These are phyloP conservation scores for Fusarium sublunatum DNA, from an alignment of 2,329 filamentous ascomycete species.

Conservation along the genomic window DNA sequence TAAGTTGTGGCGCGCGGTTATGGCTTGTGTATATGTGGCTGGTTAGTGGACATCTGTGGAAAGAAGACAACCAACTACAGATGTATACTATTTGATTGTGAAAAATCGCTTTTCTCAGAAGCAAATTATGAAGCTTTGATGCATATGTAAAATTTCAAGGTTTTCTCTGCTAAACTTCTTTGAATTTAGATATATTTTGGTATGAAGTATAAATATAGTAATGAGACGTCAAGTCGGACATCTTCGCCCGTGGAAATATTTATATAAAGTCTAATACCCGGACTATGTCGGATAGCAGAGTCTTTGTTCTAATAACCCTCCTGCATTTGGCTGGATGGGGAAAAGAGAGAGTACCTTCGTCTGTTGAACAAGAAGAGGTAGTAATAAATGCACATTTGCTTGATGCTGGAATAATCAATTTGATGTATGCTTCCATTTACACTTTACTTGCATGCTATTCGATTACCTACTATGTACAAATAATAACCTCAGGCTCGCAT, in stretches of 20 bases:
- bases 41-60: too few relatives aligned
- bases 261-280: not conserved
- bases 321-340: not conserved
- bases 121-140: too few relatives aligned
- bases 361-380: not conserved
- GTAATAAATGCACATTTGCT: not conserved
- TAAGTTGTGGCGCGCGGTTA: slow-evolving; percentile 3
- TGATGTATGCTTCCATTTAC: not conserved
- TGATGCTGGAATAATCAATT: not conserved
- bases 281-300: slow-evolving; percentile 1
- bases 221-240: too few relatives aligned
- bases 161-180: too few relatives aligned
- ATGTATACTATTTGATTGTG: too few relatives aligned
- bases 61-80: too few relatives aligned
- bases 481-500: not conserved
- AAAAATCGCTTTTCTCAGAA: too few relatives aligned
- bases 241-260: too few relatives aligned
- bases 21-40: slow-evolving; percentile 8
- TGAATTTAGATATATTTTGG: too few relatives aligned
- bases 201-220: too few relatives aligned
- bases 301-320: not conserved
- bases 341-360: not conserved
- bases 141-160: too few relatives aligned
- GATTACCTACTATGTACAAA: not conserved
- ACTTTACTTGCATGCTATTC: not conserved